Evolutionary conservation across 2,329 filamentous ascomycete genomes (phyloP).

Genomic region (Colletotrichum melonis): DNA sequence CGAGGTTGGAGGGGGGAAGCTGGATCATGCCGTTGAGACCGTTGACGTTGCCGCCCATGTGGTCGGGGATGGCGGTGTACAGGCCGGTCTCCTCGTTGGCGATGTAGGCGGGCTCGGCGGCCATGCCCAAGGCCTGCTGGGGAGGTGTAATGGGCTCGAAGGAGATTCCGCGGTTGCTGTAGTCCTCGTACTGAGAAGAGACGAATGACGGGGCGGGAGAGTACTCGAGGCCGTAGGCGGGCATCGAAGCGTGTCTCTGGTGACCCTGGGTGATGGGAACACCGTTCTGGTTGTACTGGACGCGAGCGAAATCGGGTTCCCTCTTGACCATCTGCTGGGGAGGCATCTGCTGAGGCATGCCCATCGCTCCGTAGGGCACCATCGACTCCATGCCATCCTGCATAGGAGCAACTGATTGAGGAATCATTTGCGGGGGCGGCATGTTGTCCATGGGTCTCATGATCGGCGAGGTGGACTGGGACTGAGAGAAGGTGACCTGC

Average conservation of each 20-base stretch:
- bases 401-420: conserved; percentile 66
- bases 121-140: conserved; percentile 85
- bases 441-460: conserved; percentile 93
- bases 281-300: conserved; percentile 93
- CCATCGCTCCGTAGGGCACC: conserved; percentile 75
- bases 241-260: conserved; percentile 98
- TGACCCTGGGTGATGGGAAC: conserved; percentile 85
- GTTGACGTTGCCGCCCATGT: conserved; percentile 78
- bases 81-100: conserved; percentile 97
- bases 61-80: conserved; percentile 94
- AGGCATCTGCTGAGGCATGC: conserved; percentile 41
- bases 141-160: conserved; percentile 98
- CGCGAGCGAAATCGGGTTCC: conserved; percentile 83
- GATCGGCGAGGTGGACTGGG: conserved; percentile 87
- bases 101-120: conserved; percentile 94
- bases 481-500: conserved; percentile 74
- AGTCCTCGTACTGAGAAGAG: conserved; percentile 98
- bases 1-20: conserved; percentile 85
- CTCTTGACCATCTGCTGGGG: conserved; percentile 80
- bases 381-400: conserved; percentile 77
- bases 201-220: conserved; percentile 98
- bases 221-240: conserved; percentile 93
- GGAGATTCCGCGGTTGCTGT: conserved; percentile 94
- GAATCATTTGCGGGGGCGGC: conserved; percentile 89
- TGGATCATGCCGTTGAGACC: conserved; percentile 91